Evolutionary conservation across 148 eudicot species (phyloP), one percentile per base, ranked within the genome.

Genomic region (Rhododendron simsii): DNA sequence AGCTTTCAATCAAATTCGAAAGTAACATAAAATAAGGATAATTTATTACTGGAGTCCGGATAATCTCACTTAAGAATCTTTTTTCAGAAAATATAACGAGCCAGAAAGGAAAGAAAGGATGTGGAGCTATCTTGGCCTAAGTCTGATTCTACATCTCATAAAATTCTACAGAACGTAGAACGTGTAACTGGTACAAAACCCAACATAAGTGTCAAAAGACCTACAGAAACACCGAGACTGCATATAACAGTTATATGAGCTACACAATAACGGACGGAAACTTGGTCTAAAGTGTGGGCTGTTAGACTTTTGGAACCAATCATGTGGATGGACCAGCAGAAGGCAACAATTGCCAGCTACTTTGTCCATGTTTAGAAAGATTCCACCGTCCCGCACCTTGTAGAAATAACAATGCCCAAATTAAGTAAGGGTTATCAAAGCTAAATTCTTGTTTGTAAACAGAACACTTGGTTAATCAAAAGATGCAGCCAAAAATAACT

Each of bases 391-490:
- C 26, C 16, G 20, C 30, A 20, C 28, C 65, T 14, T 28, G 7
- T 6, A 80, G 65, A 80, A 33, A 53, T 45, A 39, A 82, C 74
- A 59, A 16, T 61, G 35, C 26, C 59, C n/a, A 80, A 69, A 80
- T 69, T 33, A 47, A 45, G 67, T 28, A 51, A 81, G 51, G 37
- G 11, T 39, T 0, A 23, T 51, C 13, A 81, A 81, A 81, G 78
- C 51, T 41, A 81, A 35, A 21, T 16, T 86, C 13, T 85, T 39
- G 11, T 14, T n/a, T 0, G 28, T 44, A 65, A 83, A 41, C 28
- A 18, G 77, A 82, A 61, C 35, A 82, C 5, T 53, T 63, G 7
- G 26, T 28, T 85, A 55, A 48, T 80, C 78, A 86, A 81, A 81
- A 53, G 73, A 51, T 37, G 77, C 37, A 57, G 71, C 30, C 44